Percentiles rank a stretch among this genome's conserved stretches.
These are phyloP conservation scores for cucumber (Cucumis sativus) DNA, from an alignment of 306 rosid species.

Conservation along the genomic window DNA sequence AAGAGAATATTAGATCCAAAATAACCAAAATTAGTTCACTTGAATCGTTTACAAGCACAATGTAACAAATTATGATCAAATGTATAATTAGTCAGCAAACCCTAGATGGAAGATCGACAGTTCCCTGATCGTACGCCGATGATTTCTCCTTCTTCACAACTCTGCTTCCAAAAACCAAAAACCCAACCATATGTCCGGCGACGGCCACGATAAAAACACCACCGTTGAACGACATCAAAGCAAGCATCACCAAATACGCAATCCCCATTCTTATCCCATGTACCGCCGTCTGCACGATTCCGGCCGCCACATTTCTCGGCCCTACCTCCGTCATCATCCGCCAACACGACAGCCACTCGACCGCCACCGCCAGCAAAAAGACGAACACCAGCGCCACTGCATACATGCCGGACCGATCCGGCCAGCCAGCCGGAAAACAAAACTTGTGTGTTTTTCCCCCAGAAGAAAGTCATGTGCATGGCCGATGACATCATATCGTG, in stretches of 20 bases:
- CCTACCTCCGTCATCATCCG: neutral
- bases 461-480: conserved; percentile 18
- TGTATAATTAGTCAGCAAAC: neutral
- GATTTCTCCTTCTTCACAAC: conserved; percentile 3
- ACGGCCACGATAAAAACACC: conserved; percentile 69
- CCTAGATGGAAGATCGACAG: neutral
- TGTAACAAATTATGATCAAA: neutral
- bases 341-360: conserved; percentile 12
- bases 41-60: neutral
- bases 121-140: neutral
- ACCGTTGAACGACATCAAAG: conserved; percentile 83
- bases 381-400: conserved; percentile 8
- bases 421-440: conserved; percentile 26
- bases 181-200: conserved; percentile 57
- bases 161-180: conserved; percentile 43
- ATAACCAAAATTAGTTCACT: too few relatives aligned
- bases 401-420: conserved; percentile 3
- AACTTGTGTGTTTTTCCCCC: conserved; percentile 12
- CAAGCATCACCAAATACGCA: conserved; percentile 59
- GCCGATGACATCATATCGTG: neutral
- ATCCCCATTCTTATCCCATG: conserved; percentile 3
- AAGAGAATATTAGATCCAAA: too few relatives aligned
- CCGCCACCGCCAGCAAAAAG: conserved; percentile 5
- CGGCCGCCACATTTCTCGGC: conserved; percentile 1
- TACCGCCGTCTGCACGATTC: conserved; percentile 8